Evolutionary conservation across 306 rosid species (phyloP).

Genomic region (Rubus parviflorus): DNA sequence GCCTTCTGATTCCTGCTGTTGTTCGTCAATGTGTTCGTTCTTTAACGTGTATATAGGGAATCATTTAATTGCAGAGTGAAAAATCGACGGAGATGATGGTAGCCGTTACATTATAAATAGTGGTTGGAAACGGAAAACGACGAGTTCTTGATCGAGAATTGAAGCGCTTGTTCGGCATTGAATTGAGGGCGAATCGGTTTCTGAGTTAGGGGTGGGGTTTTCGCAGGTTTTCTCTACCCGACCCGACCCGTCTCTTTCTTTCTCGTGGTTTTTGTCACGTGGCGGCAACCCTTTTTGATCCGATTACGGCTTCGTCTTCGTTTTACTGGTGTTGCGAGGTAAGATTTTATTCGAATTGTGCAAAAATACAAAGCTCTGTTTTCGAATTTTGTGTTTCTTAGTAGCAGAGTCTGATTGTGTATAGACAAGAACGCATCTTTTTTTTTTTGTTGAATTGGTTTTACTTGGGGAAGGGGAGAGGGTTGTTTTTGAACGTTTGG

Average conservation of each 20-base stretch:
- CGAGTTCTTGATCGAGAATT: constrained; percentile 13
- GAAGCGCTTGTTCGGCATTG: not conserved
- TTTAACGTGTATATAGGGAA: not conserved
- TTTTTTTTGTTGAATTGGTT: not conserved
- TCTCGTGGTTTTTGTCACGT: constrained; percentile 1
- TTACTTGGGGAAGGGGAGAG: constrained; percentile 7
- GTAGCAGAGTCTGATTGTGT: constrained; percentile 29
- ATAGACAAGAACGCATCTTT: not conserved
- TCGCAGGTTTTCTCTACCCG: not conserved
- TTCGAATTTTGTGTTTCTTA: constrained; percentile 21
- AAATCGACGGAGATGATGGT: not conserved
- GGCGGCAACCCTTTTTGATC: constrained; percentile 11
- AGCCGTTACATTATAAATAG: constrained; percentile 14
- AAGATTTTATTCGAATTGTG: constrained; percentile 30
- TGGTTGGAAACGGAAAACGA: not conserved
- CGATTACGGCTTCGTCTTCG: constrained; percentile 22
- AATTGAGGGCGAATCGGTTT: not conserved
- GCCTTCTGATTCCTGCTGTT: not conserved
- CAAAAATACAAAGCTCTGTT: not conserved
- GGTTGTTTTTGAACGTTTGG: constrained; percentile 21
- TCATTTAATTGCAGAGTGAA: not conserved
- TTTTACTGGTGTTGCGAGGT: constrained; percentile 27
- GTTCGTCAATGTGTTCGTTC: not conserved
- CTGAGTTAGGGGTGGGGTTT: not conserved
- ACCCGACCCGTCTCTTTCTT: not conserved